Base-by-base conservation (phyloP, 1,284 basidiomycete genomes). In the Naganishia sp. region DNA sequence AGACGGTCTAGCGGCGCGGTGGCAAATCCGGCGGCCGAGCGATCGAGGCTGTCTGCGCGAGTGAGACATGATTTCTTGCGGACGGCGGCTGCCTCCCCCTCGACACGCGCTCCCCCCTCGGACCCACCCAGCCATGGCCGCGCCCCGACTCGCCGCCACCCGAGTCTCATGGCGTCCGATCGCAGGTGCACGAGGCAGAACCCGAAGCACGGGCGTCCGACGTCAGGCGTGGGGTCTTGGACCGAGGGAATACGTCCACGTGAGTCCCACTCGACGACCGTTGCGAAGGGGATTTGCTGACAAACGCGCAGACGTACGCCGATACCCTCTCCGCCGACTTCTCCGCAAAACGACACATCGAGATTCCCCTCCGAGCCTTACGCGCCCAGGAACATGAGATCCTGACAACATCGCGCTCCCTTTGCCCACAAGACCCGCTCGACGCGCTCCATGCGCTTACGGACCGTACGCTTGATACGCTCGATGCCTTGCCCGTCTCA, bases 321-420 rank as follows among this genome's bases (percentile, higher is more conserved):
- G 59, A n/a, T 28, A 42, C 48, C 48, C 59, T 61, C 11, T 28
- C 23, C 7, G 23, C 31, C 18, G 48, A 61, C 4, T 61, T 61
- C 21, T 21, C 48, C 25, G 48, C 42, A 43, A 39, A 25, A 11
- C 46, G 59, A 25, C 25, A 61, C 2, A 42, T 61, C 48, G 59
- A 61, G 16, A n/a, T 61, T 13, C 15, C 33, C 15, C 28, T 39
- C 2, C 48, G 23, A 25, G 36, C 3, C 36, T 33, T 61, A 1
- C 59, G 59, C 5, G 10, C 16, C 9, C 16, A 52, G 59, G 59
- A 61, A 43, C 46, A 23, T 3, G 10, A 28, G 15, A 2, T 61
- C 16, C 13, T 61, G 4, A n/a, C 23, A 5, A n/a, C 42, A 9
- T 46, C 49, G 13, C 16, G 33, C 9, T 11, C 39, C 7, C 10